phyloP scores from a whole-genome alignment of 2,329 filamentous ascomycete genomes.

The Trichoderma harzianum region DNA sequence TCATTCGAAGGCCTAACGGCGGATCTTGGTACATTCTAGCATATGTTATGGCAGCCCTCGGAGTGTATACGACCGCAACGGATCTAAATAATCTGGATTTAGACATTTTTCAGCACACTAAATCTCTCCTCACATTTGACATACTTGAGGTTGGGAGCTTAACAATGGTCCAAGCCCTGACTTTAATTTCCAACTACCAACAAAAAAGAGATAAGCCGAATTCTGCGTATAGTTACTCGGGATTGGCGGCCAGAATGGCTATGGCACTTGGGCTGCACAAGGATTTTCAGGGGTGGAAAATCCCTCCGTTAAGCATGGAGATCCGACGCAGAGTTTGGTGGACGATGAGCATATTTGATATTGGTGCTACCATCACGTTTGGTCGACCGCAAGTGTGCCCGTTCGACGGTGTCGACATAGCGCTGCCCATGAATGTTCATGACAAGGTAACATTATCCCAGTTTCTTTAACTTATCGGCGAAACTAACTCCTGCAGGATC shows the following conservation, averaged over 20 bases:
- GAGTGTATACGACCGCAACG: conserved; percentile 32
- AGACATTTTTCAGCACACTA: conserved; percentile 30
- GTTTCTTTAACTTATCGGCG: not conserved
- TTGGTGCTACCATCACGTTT: conserved; percentile 47
- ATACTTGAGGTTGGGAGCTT: conserved; percentile 45
- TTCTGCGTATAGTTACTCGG: conserved; percentile 51
- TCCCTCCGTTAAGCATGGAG: conserved; percentile 34
- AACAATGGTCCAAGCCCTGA: conserved; percentile 43
- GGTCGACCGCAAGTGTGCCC: conserved; percentile 42
- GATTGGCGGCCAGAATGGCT: conserved; percentile 48
- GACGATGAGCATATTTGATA: conserved; percentile 43
- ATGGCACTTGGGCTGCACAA: conserved; percentile 49
- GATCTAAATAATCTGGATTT: conserved; percentile 26
- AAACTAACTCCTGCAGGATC: conserved; percentile 21
- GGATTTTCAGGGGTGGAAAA: conserved; percentile 36
- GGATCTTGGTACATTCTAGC: conserved; percentile 31
- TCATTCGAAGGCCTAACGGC: conserved; percentile 33
- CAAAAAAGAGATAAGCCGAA: conserved; percentile 51
- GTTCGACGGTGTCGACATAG: conserved; percentile 41
- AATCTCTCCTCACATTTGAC: conserved; percentile 38
- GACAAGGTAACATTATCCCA: conserved; percentile 33
- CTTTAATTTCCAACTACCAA: conserved; percentile 45
- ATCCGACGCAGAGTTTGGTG: conserved; percentile 38
- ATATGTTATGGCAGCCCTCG: conserved; percentile 37
- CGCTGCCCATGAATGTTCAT: conserved; percentile 42